Evolutionary conservation across 2,329 filamentous ascomycete species (phyloP), one percentile per base, ranked within the genome.

Genomic region (Gnomoniopsis sp.): DNA sequence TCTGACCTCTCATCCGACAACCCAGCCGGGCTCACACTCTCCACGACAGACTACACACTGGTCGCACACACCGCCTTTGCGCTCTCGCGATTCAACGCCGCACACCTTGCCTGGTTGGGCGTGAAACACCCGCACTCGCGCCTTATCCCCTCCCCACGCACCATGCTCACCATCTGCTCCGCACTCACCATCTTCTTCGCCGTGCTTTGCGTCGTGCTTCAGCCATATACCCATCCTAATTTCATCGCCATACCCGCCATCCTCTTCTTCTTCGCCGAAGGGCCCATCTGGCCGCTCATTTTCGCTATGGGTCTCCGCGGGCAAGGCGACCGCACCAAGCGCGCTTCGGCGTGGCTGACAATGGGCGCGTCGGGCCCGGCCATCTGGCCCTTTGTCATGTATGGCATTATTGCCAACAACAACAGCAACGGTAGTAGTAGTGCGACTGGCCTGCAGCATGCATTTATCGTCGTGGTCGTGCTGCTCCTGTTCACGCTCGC

Each of bases 241-340:
- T 64, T 81, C 0, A 70, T 86, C 23, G 74, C 77, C 23, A 77
- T 84, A n/a, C 87, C 90, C 63, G 75, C 89, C 2, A 78, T 87
- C 43, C 66, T 93, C 30, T 88, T 89, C 63, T 87, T 91, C 64
- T 91, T 96, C 72, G 91, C 90, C 67, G 90, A 93, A 71, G 89
- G 88, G 0, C 90, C 91, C 53, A 84, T 91, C 65, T 96, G 90
- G 79, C 91, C 92, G 0, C 86, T 93, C 1, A 87, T 95, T 60
- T 91, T 92, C 65, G 86, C 89, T 3, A 81, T 95, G 14, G 89
- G 88, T 3, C 86, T 96, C 60, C 84, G 90, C 2, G 91, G 91
- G 1, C 83, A 96, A 52, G 91, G 91, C 0, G 81, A 84, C n/a
- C 82, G 90, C 64, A 92, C 89, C 3, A 96, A 96, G 74, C 82